Base-by-base conservation (phyloP, 768 basidiomycete genomes). In the Panaeolus papilionaceus region DNA sequence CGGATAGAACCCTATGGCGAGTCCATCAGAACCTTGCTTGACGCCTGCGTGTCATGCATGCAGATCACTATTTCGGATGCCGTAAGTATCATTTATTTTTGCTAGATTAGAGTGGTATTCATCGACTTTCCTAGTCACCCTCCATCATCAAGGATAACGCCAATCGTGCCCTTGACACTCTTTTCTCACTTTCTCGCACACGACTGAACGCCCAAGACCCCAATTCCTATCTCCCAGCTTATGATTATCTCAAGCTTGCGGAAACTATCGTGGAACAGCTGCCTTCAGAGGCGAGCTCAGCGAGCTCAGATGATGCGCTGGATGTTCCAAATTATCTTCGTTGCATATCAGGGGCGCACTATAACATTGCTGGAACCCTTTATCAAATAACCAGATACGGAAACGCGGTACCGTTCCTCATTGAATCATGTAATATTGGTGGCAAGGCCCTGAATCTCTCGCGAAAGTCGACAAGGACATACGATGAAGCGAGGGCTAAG, bases 261-360 rank as follows among this genome's bases (percentile, higher is more conserved):
- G 67, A 76, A 3, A 63, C 72, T 16, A 75, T 84, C 20, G 72
- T 84, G 38, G 75, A 78, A 16, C 66, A 69, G 4, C 71, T 77
- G 39, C 51, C 72, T 2, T 14, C 62, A 63, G 23, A 65, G 66
- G 11, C 37, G 63, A 23, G 69, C 1, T 67, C 64, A 44, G 69
- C 73, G 47, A 68, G 70, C 16, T 9, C 66, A 2, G 68, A 68
- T 70, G 61, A 62, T 61, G 39, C 80, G 0, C 28, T 28, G 12
- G 78, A 81, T 37, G 71, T 81, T 4, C 82, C 88, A 0, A 91
- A 91, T 64, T 88, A 86, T 68, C 72, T 85, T 3, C 88, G 92
- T 16, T 93, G 91, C 71, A 78, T 91, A 9, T 92, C 91, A 6
- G 91, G 90, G 4, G 88, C 88, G 2, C 88, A 89, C 70, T 87